phyloP scores from a whole-genome alignment of 2,329 filamentous ascomycete species.

The Aureobasidium sp. region DNA sequence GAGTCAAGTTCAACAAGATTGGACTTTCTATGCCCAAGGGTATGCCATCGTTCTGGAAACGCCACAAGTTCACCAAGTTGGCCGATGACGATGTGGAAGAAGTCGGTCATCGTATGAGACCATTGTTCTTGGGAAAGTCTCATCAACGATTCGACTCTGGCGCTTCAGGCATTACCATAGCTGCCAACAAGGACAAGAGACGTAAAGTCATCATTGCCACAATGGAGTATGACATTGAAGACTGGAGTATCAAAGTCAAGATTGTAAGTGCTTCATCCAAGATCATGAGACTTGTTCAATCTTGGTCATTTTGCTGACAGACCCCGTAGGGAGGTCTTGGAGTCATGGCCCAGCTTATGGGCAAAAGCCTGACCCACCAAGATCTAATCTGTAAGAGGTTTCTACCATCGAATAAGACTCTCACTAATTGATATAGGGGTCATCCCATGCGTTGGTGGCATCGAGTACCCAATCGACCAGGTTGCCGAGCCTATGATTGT shows the following conservation, averaged over 20 bases:
- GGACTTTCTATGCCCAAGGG: constrained; percentile 39
- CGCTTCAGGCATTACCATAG: background rate
- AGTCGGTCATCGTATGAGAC: constrained; percentile 19
- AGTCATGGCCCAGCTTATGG: constrained; percentile 63
- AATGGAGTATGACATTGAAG: constrained; percentile 40
- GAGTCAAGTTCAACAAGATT: constrained; percentile 53
- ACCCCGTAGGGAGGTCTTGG: constrained; percentile 47
- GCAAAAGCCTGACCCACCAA: constrained; percentile 54
- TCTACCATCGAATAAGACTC: background rate
- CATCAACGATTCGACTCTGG: background rate
- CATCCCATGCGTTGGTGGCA: constrained; percentile 46
- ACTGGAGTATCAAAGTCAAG: constrained; percentile 63
- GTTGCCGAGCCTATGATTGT: constrained; percentile 53
- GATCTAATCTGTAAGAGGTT: constrained; percentile 44
- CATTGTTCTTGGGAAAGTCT: constrained; percentile 27
- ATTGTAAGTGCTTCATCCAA: constrained; percentile 29
- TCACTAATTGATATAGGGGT: constrained; percentile 22
- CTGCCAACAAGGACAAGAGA: constrained; percentile 14
- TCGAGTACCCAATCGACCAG: constrained; percentile 54
- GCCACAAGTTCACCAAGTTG: constrained; percentile 22
- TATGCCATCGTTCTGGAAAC: constrained; percentile 27
- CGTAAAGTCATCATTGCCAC: constrained; percentile 54
- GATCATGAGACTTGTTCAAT: too few species aligned
- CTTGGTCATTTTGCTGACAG: background rate
- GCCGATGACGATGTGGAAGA: constrained; percentile 19